Evolutionary conservation across 331 rosid species (phyloP).

Genomic region (Phaseolus coccineus): DNA sequence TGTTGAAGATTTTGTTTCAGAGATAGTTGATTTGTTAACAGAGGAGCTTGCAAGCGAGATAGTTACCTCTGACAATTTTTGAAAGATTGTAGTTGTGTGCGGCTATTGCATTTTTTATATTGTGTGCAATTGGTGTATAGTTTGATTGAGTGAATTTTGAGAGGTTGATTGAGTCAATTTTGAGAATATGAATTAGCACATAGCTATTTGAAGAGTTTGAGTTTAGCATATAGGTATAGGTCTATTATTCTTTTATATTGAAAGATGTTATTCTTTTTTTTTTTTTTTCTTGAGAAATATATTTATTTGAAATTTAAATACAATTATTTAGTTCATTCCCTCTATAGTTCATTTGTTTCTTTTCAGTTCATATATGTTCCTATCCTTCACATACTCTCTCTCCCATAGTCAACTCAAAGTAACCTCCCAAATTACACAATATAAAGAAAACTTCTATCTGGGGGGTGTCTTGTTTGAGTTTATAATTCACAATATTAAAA

Average conservation of each 20-base stretch:
- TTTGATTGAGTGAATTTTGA: constrained; percentile 14
- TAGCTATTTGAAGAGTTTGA: constrained; percentile 37
- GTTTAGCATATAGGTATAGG: constrained; percentile 38
- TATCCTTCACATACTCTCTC: too few relatives aligned
- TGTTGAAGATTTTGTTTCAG: constrained; percentile 62
- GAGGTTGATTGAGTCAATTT: constrained; percentile 10
- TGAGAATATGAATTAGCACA: constrained; percentile 36
- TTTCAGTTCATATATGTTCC: too few relatives aligned
- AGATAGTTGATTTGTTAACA: constrained; percentile 66
- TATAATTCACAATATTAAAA: too few relatives aligned
- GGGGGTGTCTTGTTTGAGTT: too few relatives aligned
- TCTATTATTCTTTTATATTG: constrained; percentile 46
- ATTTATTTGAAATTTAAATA: too few relatives aligned
- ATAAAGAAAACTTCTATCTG: too few relatives aligned
- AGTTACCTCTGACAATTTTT: constrained; percentile 50
- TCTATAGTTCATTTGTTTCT: too few relatives aligned
- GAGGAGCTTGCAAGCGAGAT: constrained; percentile 75
- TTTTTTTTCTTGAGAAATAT: too few relatives aligned
- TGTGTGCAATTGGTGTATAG: constrained; percentile 39
- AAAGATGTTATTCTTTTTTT: background rate
- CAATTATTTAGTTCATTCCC: too few relatives aligned
- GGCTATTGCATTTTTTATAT: constrained; percentile 27
- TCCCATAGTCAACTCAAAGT: too few relatives aligned
- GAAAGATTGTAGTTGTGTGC: constrained; percentile 45
- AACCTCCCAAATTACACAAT: too few relatives aligned